Base-by-base conservation (phyloP, 345 rosid species). In the Hibiscus tridactylites region DNA sequence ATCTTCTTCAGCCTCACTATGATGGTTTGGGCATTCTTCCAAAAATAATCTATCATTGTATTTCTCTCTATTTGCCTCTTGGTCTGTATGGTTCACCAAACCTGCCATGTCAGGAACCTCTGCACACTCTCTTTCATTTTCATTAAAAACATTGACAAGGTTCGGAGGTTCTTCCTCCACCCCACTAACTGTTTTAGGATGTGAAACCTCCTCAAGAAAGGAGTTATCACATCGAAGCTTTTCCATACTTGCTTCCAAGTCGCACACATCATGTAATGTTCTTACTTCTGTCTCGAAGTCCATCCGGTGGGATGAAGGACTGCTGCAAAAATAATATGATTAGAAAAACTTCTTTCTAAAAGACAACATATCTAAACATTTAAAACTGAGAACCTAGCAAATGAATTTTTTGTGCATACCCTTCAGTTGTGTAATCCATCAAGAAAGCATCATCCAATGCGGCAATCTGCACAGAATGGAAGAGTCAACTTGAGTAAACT, bases 401-500 rank as follows among this genome's bases (percentile, higher is more conserved):
- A 17, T 6, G 1, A 49, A 57, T 44, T 73, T 56, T 50, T 37
- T 15, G 8, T 66, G 53, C 87, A 68, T 86, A 88, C 92, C 80
- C 78, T 71, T 79, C 84, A 50, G 57, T 57, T 39, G 29, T 2
- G 47, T 58, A 24, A 71, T 60, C 77, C 26, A 63, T 42, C 15
- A 79, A 66, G 77, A 64, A 72, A 37, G 68, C 56, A 53, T 75
- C 85, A 58, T 67, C 65, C 15, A 58, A 33, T 33, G 75, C 74
- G 3, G 72, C 70, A 76, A 61, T 46, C 29, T 77, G 83, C 71
- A 77, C 74, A 28, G 3, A 62, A 52, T 46, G 70, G 68, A 76
- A 64, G 85, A 80, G 81, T 49, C 82, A 79, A 70, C 61, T 6
- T 21, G 29, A 0, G 11, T 10, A 71, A 24, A 66, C 35, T 15